Conservation (phyloP, 2,329 filamentous ascomycete genomes). For the Trichoderma koningiopsis region DNA sequence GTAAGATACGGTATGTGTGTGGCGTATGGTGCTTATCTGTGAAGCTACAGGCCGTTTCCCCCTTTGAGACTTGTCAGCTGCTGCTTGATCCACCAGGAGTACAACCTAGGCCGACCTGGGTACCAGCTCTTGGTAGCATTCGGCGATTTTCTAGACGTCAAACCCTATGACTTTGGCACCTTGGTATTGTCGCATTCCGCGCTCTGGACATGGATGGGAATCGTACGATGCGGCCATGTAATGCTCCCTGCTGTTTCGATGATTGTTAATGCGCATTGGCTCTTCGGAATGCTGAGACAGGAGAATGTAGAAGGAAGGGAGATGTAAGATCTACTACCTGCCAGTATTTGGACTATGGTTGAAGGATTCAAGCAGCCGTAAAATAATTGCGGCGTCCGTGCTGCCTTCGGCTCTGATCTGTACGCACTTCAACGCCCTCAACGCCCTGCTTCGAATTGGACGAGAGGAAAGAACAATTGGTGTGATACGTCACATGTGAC, state of each 20-base stretch:
- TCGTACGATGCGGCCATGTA: not conserved
- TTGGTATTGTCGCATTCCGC: not conserved
- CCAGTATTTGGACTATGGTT: not conserved
- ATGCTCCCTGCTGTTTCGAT: not conserved
- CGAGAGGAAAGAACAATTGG: not conserved
- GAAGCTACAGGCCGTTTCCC: not conserved
- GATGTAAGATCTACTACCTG: not conserved
- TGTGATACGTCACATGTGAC: not conserved
- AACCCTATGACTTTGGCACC: not conserved
- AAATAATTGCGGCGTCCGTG: not conserved
- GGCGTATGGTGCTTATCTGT: not conserved
- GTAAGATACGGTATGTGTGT: not conserved
- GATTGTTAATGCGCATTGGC: not conserved
- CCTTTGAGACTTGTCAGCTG: conserved; percentile 12
- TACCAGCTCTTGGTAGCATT: not conserved
- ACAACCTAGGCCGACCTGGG: not conserved
- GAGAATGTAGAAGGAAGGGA: not conserved
- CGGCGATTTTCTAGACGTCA: conserved; percentile 1
- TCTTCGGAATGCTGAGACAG: not conserved
- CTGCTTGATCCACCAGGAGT: not conserved
- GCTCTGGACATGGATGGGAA: not conserved
- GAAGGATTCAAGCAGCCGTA: not conserved
- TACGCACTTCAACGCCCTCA: not conserved
- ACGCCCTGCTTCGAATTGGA: not conserved
- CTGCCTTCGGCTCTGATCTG: not conserved